A percentile compares a stretch with the other conserved stretches of the same genome.
Conservation (phyloP, 106 monocot genomes). For the Dioscorea alata region DNA sequence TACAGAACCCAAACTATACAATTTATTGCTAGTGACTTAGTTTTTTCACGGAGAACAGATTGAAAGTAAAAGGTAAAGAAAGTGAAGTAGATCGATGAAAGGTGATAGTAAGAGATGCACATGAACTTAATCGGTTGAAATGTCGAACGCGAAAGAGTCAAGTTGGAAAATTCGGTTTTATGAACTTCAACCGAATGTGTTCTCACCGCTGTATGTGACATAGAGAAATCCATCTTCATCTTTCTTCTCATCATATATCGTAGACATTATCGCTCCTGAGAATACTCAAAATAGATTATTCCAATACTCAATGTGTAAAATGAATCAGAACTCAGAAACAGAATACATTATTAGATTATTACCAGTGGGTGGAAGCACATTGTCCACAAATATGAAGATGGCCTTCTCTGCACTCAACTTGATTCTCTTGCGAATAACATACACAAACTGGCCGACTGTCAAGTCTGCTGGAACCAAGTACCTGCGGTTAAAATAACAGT, state of each 20-base stretch:
- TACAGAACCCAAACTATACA: background rate
- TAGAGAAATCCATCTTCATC: constrained; percentile 56
- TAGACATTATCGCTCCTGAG: constrained; percentile 37
- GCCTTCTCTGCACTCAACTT: constrained; percentile 22
- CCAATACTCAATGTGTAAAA: too few relatives aligned
- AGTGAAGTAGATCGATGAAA: background rate
- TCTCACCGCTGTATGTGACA: constrained; percentile 47
- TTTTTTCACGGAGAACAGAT: background rate
- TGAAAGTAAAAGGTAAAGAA: background rate
- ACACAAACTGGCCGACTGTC: constrained; percentile 25
- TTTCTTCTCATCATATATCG: constrained; percentile 48
- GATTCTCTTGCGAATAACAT: constrained; percentile 32
- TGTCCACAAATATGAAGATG: constrained; percentile 29
- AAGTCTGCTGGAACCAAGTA: constrained; percentile 26
- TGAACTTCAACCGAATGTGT: constrained; percentile 28
- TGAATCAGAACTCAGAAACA: too few relatives aligned
- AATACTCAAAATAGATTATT: background rate
- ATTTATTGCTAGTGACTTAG: background rate
- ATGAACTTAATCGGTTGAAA: too few relatives aligned
- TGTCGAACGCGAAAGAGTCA: background rate
- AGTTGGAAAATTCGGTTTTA: background rate
- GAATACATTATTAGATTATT: background rate
- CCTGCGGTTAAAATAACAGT: constrained; percentile 10
- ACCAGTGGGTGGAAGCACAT: constrained; percentile 30
- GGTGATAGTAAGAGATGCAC: background rate